Percentiles rank a stretch among this genome's conserved stretches.
These are phyloP conservation scores for Zhuliangozyma blackwelliae DNA, from an alignment of 1,139 yeast genomes.

Conservation along the genomic window DNA sequence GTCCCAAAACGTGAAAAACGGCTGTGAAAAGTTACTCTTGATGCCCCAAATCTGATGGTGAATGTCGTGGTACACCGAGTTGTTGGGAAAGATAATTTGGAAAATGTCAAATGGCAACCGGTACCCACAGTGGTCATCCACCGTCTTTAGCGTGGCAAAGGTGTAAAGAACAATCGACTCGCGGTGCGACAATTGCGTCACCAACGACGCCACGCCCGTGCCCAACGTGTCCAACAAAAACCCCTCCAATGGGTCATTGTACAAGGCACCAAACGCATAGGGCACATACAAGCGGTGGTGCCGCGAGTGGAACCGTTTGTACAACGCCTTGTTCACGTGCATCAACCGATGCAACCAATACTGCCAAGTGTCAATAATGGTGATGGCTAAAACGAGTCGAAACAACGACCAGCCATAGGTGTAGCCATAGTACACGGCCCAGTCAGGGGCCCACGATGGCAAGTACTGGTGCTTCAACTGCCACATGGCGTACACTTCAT, in stretches of 20 bases:
- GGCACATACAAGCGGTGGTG: constrained; percentile 95
- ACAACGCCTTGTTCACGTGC: constrained; percentile 77
- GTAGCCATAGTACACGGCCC: constrained; percentile 45
- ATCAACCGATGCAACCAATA: constrained; percentile 81
- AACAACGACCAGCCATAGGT: constrained; percentile 57
- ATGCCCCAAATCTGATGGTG: constrained; percentile 97
- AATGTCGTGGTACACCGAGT: constrained; percentile 92
- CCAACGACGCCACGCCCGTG: constrained; percentile 73
- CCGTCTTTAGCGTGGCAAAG: constrained; percentile 91
- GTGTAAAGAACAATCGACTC: constrained; percentile 73
- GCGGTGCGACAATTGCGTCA: constrained; percentile 64
- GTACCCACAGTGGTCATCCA: constrained; percentile 97
- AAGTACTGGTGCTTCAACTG: constrained; percentile 39
- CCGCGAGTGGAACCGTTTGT: constrained; percentile 82
- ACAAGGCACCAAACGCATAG: constrained; percentile 93
- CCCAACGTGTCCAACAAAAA: constrained; percentile 88
- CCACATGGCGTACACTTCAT: constrained; percentile 71
- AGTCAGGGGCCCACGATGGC: constrained; percentile 41
- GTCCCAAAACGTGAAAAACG: constrained; percentile 96
- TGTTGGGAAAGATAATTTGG: constrained; percentile 87
- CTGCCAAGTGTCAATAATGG: constrained; percentile 91
- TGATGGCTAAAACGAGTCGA: constrained; percentile 59
- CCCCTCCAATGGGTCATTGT: constrained; percentile 92
- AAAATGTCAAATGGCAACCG: constrained; percentile 86
- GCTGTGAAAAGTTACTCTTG: constrained; percentile 92